Percentiles rank a stretch among this genome's conserved stretches.
Conservation (phyloP, 2,329 filamentous ascomycete species). For the Periconia digitata region DNA sequence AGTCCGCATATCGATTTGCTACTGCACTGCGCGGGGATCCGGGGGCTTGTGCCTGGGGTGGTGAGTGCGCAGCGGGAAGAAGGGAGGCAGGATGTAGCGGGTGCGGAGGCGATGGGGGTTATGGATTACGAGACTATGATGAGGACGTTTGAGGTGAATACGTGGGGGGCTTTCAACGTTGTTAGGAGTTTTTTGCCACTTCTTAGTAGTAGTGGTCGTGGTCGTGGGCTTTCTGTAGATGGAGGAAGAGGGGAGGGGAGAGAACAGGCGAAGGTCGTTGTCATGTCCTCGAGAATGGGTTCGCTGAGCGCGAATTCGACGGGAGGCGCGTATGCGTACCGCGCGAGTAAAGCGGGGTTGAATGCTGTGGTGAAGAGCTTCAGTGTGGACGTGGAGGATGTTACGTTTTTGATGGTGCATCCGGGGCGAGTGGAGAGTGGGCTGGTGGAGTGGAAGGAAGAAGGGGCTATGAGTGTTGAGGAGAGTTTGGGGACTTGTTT, state of each 20-base stretch:
- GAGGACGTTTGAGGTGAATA: slow-evolving; percentile 45
- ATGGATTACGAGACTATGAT: slow-evolving; percentile 46
- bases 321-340: slow-evolving; percentile 51
- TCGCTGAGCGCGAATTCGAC: slow-evolving; percentile 45
- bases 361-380: slow-evolving; percentile 51
- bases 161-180: slow-evolving; percentile 46
- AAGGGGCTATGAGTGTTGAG: slow-evolving; percentile 46
- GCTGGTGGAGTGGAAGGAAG: slow-evolving; percentile 48
- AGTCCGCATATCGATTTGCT: slow-evolving; percentile 39
- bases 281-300: slow-evolving; percentile 51
- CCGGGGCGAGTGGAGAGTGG: slow-evolving; percentile 50
- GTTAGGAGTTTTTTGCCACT: slow-evolving; percentile 42
- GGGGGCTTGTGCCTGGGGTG: slow-evolving; percentile 44
- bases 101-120: slow-evolving; percentile 43
- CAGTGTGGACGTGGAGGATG: slow-evolving; percentile 46
- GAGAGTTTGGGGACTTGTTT: slow-evolving; percentile 47
- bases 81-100: slow-evolving; percentile 33
- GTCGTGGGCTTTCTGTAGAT: no score
- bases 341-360: slow-evolving; percentile 50
- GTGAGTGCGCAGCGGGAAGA: slow-evolving; percentile 22
- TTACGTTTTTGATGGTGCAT: slow-evolving; percentile 47
- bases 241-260: background rate
- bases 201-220: no score
- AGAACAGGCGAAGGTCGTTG: slow-evolving; percentile 34
- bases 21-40: slow-evolving; percentile 49